A percentile compares a stretch with the other conserved stretches of the same genome.
phyloP scores from a whole-genome alignment of 2,329 filamentous ascomycete species.

The Malbranchea zuffiana region DNA sequence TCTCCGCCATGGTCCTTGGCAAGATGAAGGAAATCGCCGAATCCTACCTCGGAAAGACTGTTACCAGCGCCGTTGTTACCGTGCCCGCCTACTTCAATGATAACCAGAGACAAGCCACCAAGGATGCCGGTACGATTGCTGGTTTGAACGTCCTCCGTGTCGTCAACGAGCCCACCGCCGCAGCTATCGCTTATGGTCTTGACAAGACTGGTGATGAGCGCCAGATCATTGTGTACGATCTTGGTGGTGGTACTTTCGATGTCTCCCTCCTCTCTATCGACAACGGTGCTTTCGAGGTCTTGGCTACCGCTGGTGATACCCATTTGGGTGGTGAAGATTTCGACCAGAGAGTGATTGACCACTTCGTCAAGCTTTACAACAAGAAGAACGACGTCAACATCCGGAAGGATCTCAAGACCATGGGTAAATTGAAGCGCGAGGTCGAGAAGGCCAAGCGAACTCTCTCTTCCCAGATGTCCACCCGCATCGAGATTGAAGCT shows the following conservation, averaged over 20 bases:
- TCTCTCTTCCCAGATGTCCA: constrained; percentile 85
- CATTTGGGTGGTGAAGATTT: constrained; percentile 98
- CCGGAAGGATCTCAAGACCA: constrained; percentile 89
- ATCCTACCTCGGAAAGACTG: constrained; percentile 50
- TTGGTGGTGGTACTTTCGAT: constrained; percentile 91
- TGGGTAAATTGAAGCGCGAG: constrained; percentile 99
- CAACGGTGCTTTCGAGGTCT: constrained; percentile 84
- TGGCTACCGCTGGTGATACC: constrained; percentile 91
- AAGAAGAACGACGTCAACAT: constrained; percentile 93
- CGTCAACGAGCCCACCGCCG: constrained; percentile 92
- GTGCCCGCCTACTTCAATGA: constrained; percentile 98
- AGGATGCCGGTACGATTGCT: constrained; percentile 85
- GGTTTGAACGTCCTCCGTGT: constrained; percentile 92
- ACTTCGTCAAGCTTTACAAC: constrained; percentile 97
- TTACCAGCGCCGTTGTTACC: constrained; percentile 65
- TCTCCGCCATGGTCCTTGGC: constrained; percentile 55
- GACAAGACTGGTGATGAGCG: constrained; percentile 76
- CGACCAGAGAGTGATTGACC: constrained; percentile 91
- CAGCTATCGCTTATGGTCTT: constrained; percentile 87
- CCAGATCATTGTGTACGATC: constrained; percentile 87
- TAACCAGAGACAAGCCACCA: constrained; percentile 92
- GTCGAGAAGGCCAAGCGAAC: constrained; percentile 99
- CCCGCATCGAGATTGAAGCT: constrained; percentile 90
- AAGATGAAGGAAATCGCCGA: constrained; percentile 60
- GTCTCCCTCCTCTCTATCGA: constrained; percentile 87